Base-by-base conservation (phyloP, 257 asterid genomes). In the Gardenia jasminoides region DNA sequence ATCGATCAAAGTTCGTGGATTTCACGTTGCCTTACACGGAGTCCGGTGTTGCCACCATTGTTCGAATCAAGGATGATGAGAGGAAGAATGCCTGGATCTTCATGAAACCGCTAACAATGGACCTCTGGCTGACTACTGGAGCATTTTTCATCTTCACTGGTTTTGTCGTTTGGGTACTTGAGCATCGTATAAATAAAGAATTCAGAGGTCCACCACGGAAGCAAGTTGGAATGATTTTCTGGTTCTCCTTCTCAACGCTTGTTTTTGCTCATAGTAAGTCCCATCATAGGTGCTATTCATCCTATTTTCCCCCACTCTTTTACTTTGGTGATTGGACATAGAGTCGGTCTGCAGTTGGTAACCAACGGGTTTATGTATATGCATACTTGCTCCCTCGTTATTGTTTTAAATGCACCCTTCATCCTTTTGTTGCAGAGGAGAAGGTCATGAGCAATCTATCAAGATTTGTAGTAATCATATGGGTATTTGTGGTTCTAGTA, bases 221-320 rank as follows among this genome's bases (percentile, higher is more conserved):
- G 82, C 93, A 89, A 78, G 67, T 87, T 30, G 90, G 93, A 62
- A 86, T 81, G 84, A 83, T 87, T 3, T 83, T 89, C 79, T 87
- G 90, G 89, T 87, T 84, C 85, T 81, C 90, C 36, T 89, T 85
- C 88, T 85, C 90, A 24, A 89, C 92, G 26, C 86, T 87, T 7
- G 91, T 89, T 52, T 89, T 76, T 70, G 91, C 91, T n/a, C 90
- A 87, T 8, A 87, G 91, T 87, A 84, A 85, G 93, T 75, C 70
- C 80, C 7, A 44, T 9, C 22, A 66, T 54, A 16, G 62, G 20
- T 54, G 26, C 43, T 6, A 68, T 19, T 16, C 3, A 6, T 26
- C 7, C 2, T 5, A 6, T 66, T 66, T 30, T 15, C 30, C 6
- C 5, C 10, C 36, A 6, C 17, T 8, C 36, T 66, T 30, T 22